These are phyloP conservation scores for Zasmidium cellare DNA, from an alignment of 2,329 filamentous ascomycete genomes.

Conservation along the genomic window DNA sequence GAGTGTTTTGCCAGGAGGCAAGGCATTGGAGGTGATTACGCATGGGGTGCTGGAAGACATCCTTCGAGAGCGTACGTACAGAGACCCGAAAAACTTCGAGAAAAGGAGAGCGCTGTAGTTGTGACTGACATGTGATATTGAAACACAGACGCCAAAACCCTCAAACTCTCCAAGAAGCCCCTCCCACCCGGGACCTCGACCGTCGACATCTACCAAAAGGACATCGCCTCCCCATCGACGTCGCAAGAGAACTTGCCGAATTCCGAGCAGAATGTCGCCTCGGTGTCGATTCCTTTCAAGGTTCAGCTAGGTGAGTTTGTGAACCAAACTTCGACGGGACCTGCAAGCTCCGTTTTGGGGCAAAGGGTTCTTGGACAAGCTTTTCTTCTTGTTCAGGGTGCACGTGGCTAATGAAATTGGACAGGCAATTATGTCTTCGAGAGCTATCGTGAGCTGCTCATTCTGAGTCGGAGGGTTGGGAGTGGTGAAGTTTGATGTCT, in stretches of 20 bases:
- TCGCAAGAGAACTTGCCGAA: conserved; percentile 7
- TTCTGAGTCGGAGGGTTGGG: conserved; percentile 19
- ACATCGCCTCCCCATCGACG: conserved; percentile 17
- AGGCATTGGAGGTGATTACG: conserved; percentile 15
- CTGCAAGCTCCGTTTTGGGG: neutral
- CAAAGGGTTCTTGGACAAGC: neutral
- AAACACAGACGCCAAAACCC: conserved; percentile 12
- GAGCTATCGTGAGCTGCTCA: conserved; percentile 17
- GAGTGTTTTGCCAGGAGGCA: neutral
- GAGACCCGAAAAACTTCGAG: neutral
- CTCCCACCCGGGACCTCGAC: conserved; percentile 11
- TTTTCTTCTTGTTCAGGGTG: neutral
- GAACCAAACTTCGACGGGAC: neutral
- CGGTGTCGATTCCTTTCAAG: conserved; percentile 20
- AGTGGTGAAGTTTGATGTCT: no score
- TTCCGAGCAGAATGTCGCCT: conserved; percentile 20
- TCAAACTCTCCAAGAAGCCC: conserved; percentile 20
- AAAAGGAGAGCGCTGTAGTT: neutral
- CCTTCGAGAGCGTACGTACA: neutral
- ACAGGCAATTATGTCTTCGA: neutral
- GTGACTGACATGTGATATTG: neutral
- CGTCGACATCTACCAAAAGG: conserved; percentile 23
- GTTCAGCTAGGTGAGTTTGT: conserved; percentile 11
- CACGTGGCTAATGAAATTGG: neutral
- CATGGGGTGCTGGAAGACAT: neutral